Evolutionary conservation across 2,329 filamentous ascomycete genomes (phyloP), one percentile per base, ranked within the genome.

Genomic region (Colletotrichum magnum): DNA sequence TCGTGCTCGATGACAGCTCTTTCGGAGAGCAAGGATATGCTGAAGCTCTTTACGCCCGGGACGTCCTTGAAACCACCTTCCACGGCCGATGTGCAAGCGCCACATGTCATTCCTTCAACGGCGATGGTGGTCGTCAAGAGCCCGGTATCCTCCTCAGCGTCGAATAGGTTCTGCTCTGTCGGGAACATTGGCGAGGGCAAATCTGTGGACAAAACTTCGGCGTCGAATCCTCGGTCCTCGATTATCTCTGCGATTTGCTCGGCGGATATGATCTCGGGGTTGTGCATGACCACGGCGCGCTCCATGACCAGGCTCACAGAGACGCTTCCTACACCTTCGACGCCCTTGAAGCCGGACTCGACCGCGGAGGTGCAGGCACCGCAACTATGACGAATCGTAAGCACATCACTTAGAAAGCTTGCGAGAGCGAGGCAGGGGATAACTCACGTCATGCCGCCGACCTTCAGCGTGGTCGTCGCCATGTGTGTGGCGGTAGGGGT

Each of bases 311-410:
- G 84, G 78, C 94, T 97, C 75, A 99, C 93, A 10, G 94, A 97
- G 68, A 98, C 94, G 74, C 88, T 94, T 72, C 92, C 93, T 10
- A 96, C 90, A 63, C 96, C 95, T 47, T 92, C 86, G 5, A 97
- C 88, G 73, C 88, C 89, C 76, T 94, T 92, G 83, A 99, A 97
- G 73, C 93, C 96, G 69, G 92, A 89, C 86, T 98, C 95, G 74
- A 99, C 92, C n/a, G 96, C 92, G 52, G 95, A 97, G 32, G 95
- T 98, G 79, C 96, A 99, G 74, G 95, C 92, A 77, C 95, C 95
- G 83, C 96, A 99, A 72, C 88, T 90, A 24, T 36, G 45, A 36
- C 50, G 26, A 26, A 58, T 36, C 45, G 74, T 84, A 71, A 83
- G 79, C 70, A 47, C 58, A 43, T 45, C 13, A 21, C 18, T 45